These are phyloP conservation scores for Gentiana dahurica DNA, from an alignment of 257 asterid genomes.

Conservation along the genomic window DNA sequence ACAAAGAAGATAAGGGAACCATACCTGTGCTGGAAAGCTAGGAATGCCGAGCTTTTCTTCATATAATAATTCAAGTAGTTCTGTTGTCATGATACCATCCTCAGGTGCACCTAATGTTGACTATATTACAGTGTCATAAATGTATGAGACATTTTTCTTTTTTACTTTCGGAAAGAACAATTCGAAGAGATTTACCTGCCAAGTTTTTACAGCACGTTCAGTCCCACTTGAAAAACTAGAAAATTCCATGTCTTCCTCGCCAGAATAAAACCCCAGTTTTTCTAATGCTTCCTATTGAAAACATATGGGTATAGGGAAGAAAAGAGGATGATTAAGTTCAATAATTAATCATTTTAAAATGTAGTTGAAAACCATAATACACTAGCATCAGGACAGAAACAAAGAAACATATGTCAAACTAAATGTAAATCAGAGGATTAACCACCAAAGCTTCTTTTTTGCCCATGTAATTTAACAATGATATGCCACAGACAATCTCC, in stretches of 20 bases:
- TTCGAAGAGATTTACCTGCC: conserved; percentile 64
- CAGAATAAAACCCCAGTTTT: conserved; percentile 80
- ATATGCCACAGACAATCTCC: no score
- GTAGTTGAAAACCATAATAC: no score
- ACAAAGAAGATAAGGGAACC: conserved; percentile 4
- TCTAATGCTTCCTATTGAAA: conserved; percentile 54
- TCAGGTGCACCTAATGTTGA: conserved; percentile 49
- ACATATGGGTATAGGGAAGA: not conserved
- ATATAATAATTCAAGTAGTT: conserved; percentile 48
- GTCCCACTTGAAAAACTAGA: conserved; percentile 71
- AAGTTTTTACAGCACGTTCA: conserved; percentile 86
- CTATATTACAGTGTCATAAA: conserved; percentile 21
- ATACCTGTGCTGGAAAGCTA: conserved; percentile 24
- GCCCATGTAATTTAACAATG: no score
- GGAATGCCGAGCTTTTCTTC: conserved; percentile 22
- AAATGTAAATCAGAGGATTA: not conserved
- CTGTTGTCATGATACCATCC: conserved; percentile 84
- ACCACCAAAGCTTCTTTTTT: not conserved
- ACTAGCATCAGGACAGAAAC: not conserved
- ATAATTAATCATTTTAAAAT: not conserved
- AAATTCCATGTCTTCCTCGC: conserved; percentile 91
- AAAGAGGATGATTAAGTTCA: not conserved
- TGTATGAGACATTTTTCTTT: not conserved
- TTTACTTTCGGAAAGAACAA: not conserved
- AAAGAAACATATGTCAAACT: not conserved